Base-by-base conservation (phyloP, 2,329 filamentous ascomycete genomes). In the Penicillium rolfsii region DNA sequence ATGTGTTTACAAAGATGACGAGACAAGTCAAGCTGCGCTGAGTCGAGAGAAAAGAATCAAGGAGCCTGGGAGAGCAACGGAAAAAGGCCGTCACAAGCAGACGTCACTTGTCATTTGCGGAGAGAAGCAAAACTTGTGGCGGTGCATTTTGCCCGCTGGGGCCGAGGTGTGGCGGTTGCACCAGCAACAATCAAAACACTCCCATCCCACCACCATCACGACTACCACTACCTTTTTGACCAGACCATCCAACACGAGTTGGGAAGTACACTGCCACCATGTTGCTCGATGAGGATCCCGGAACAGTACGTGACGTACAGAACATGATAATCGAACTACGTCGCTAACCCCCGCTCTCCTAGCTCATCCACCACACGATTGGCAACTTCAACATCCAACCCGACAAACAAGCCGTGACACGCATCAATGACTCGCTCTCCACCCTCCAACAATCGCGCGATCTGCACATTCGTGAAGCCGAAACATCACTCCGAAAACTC, bases 311-410 rank as follows among this genome's bases (percentile, higher is more conserved):
- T 74, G 4, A 35, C 36, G 19, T 7, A 4, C 40, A 6, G 11
- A 19, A 30, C 5, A 11, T 24, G 19, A 8, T 5, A 1, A 14
- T 11, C 11, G 9, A 24, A 9, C 24, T 16, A 54, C 33, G 7
- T 28, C 16, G 30, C 57, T 59, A 41, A 59, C 38, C 5, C 6
- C 12, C 14, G 19, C 19, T 33, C 28, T 22, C 14, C 36, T 28
- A 95, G 91, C 89, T 97, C 73, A 96, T 99, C 80, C 85, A 89
- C 74, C 90, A 96, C 80, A 97, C 93, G 45, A 90, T 96, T 72
- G 85, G 88, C 71, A 97, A 97, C 83, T 99, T 99, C 87, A 95
- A 96, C 81, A 96, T 94, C 72, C 83, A 86, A 22, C 91, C 91
- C 11, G 95, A 99, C 83, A 95, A 93, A 73, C 83, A 87, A 67